Evolutionary conservation across 495 filamentous ascomycete genomes (phyloP).

Genomic region (Penicillium steckii): DNA sequence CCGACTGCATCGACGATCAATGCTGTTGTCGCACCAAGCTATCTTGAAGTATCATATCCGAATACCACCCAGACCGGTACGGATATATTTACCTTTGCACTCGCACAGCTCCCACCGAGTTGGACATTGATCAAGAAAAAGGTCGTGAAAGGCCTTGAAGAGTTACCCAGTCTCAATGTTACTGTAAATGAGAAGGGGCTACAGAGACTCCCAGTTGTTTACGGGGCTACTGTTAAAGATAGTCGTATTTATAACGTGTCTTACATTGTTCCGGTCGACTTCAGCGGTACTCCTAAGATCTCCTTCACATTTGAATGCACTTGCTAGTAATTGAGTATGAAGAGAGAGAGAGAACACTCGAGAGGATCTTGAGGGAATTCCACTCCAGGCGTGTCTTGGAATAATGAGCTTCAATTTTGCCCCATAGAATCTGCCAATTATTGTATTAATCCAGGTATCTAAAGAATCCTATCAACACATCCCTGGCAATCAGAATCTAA

Average conservation of each 20-base stretch:
- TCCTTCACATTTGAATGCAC: constrained; percentile 25
- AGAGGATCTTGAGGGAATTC: too few relatives aligned
- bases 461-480: too few relatives aligned
- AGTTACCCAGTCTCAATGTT: constrained; percentile 23
- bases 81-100: constrained; percentile 24
- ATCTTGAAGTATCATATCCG: constrained; percentile 24
- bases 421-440: too few relatives aligned
- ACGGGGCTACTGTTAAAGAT: constrained; percentile 25
- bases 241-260: constrained; percentile 30
- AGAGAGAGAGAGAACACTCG: too few relatives aligned
- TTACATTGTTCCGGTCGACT: constrained; percentile 22
- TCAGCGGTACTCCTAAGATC: constrained; percentile 21
- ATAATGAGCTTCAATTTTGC: too few relatives aligned
- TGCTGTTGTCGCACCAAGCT: constrained; percentile 19
- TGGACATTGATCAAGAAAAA: constrained; percentile 24
- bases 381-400: too few relatives aligned
- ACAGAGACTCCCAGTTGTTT: constrained; percentile 17
- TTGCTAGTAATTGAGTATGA: constrained; percentile 15
- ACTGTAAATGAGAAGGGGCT: constrained; percentile 21
- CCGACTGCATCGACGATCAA: constrained; percentile 24
- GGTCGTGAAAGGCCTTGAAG: constrained; percentile 17
- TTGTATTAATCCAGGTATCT: too few relatives aligned
- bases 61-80: constrained; percentile 31
- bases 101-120: constrained; percentile 24
- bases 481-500: too few relatives aligned